Percentiles rank a stretch among this genome's conserved stretches.
Conservation (phyloP, 2,329 filamentous ascomycete genomes). For the Biscogniauxia sp. region DNA sequence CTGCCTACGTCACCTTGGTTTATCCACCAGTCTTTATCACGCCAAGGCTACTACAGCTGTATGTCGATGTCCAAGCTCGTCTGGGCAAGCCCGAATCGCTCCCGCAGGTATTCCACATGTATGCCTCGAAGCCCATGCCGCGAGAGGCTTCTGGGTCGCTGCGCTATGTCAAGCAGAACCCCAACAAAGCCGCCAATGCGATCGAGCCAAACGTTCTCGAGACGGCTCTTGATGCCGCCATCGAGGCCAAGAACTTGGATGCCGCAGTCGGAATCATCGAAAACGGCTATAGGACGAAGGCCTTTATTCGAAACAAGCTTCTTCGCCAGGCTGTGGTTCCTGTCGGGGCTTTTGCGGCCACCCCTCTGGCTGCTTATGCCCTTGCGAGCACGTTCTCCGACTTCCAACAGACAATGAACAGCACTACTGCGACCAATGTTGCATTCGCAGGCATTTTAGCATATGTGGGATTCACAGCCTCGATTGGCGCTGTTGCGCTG, state of each 20-base stretch:
- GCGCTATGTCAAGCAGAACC: conserved; percentile 60
- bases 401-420: conserved; percentile 75
- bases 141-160: conserved; percentile 57
- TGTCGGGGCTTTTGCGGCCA: conserved; percentile 49
- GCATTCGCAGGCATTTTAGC: conserved; percentile 78
- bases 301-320: conserved; percentile 67
- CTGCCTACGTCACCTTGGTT: conserved; percentile 68
- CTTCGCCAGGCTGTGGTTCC: conserved; percentile 63
- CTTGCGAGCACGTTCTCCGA: conserved; percentile 65
- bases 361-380: conserved; percentile 68
- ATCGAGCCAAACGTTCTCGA: conserved; percentile 70
- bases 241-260: conserved; percentile 73
- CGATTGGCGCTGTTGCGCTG: conserved; percentile 78
- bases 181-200: conserved; percentile 67
- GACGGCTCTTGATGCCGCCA: conserved; percentile 73
- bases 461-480: conserved; percentile 78
- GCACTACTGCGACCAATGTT: conserved; percentile 69
- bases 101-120: conserved; percentile 76
- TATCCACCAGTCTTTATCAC: conserved; percentile 80
- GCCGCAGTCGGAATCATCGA: conserved; percentile 75
- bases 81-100: conserved; percentile 73
- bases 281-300: conserved; percentile 62
- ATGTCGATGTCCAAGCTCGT: conserved; percentile 72
- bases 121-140: conserved; percentile 77
- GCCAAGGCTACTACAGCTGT: conserved; percentile 66